Conservation (phyloP, 148 eudicot species). For the Nepenthes gracilis region DNA sequence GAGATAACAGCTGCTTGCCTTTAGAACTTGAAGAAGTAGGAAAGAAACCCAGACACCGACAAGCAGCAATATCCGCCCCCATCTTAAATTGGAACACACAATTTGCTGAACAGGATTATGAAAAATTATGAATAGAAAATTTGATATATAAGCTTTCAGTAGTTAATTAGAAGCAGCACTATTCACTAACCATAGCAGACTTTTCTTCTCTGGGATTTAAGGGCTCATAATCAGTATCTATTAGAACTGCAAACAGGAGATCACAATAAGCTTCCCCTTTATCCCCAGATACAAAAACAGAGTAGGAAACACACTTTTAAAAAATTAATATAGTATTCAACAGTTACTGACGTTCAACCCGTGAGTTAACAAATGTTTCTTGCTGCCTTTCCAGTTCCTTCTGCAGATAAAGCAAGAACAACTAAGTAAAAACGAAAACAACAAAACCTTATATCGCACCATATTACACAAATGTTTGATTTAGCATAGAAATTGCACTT, state of each 20-base stretch:
- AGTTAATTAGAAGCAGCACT: background rate
- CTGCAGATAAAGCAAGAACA: slow-evolving; percentile 25
- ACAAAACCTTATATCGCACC: background rate
- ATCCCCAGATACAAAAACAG: background rate
- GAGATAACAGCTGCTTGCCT: slow-evolving; percentile 39
- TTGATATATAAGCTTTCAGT: background rate
- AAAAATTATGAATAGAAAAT: background rate
- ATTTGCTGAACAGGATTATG: slow-evolving; percentile 34
- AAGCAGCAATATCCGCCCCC: slow-evolving; percentile 51
- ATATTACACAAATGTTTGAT: background rate
- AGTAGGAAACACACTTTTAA: background rate
- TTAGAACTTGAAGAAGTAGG: slow-evolving; percentile 67
- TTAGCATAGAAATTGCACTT: background rate
- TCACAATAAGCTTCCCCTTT: background rate
- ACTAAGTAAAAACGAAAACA: background rate
- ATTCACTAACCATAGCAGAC: slow-evolving; percentile 45
- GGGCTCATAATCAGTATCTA: slow-evolving; percentile 64
- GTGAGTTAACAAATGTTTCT: slow-evolving; percentile 49
- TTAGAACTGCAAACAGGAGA: slow-evolving; percentile 44
- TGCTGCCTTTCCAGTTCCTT: slow-evolving; percentile 39
- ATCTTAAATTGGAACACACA: slow-evolving; percentile 41
- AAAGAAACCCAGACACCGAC: slow-evolving; percentile 56
- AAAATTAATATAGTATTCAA: background rate
- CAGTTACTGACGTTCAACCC: slow-evolving; percentile 70
- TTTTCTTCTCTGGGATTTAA: slow-evolving; percentile 60